Evolutionary conservation across 345 rosid genomes (phyloP), one percentile per base, ranked within the genome.

Genomic region (Hibiscus trionum): DNA sequence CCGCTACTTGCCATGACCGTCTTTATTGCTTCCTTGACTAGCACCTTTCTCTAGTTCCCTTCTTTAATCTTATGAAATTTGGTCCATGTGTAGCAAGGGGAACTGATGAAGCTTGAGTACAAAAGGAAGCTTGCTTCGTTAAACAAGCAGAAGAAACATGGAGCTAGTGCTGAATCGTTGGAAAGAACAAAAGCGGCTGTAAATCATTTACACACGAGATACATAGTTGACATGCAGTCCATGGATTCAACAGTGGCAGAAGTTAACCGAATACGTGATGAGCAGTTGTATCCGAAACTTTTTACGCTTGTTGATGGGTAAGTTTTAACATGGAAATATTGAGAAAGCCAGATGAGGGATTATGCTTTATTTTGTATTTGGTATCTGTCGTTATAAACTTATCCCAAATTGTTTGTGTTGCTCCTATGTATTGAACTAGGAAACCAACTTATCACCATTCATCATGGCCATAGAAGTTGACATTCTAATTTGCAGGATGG

Each of bases 211-310:
- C 98, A 92, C 69, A 92, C 98, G 0, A 88, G 90, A 81, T 95
- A 92, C 75, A 86, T 95, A 12, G 99, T 95, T 71, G 99, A 95
- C 78, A 92, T 95, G 99, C 99, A 95, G 64, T 92, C 99, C 16
- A 87, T 95, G 93, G 98, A 95, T 78, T 95, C 98, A 4, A 90
- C 97, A 2, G 96, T 88, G 65, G 85, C 88, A 2, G 99, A 95
- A 88, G 93, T 95, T 60, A 88, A 90, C 78, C 91, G 82, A 49
- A 81, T 95, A 72, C 92, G 99, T 15, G 99, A 92, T 77, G 84
- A 86, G 55, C 93, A 95, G 74, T 74, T 95, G 82, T 95, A 86
- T 82, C 97, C 96, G 44, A 89, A 83, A 73, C 99, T 92, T 44
- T 92, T 79, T 71, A 68, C 83, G 12, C 84, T 95, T 73, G 96